phyloP scores from a whole-genome alignment of 306 rosid species.

The Inga laurina region DNA sequence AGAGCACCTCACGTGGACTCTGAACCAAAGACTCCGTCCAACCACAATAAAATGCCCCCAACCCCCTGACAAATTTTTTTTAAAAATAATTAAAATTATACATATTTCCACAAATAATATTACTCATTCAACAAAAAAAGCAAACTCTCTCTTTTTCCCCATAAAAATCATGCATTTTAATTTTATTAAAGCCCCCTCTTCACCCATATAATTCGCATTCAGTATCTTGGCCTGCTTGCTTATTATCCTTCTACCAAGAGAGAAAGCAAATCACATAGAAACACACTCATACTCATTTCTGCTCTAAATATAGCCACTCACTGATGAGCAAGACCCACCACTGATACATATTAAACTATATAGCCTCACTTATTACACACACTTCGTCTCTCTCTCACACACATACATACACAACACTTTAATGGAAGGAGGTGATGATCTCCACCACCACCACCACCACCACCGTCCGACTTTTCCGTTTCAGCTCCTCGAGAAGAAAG shows the following conservation, averaged over 20 bases:
- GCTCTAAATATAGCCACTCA: conserved; percentile 31
- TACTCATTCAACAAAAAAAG: neutral
- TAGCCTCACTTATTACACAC: conserved; percentile 27
- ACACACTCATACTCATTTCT: neutral
- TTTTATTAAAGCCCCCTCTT: conserved; percentile 58
- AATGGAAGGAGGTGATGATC: conserved; percentile 87
- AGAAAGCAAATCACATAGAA: neutral
- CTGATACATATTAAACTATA: conserved; percentile 31
- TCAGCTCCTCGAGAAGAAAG: conserved; percentile 85
- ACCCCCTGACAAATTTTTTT: neutral
- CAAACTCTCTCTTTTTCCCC: conserved; percentile 1
- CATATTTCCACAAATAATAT: neutral
- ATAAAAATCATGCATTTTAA: conserved; percentile 52
- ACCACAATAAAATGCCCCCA: conserved; percentile 62
- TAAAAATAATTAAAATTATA: no score
- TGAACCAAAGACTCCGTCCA: conserved; percentile 74
- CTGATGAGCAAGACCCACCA: conserved; percentile 44
- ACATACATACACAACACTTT: conserved; percentile 31
- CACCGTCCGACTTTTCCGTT: conserved; percentile 80
- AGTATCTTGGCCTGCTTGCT: conserved; percentile 68
- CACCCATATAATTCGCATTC: conserved; percentile 87
- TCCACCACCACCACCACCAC: conserved; percentile 54
- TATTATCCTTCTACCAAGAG: conserved; percentile 5
- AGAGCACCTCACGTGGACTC: conserved; percentile 88
- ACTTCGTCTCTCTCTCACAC: neutral